Evolutionary conservation across 352 stramenopile species (phyloP).

Genomic region (Pythium sp.): DNA sequence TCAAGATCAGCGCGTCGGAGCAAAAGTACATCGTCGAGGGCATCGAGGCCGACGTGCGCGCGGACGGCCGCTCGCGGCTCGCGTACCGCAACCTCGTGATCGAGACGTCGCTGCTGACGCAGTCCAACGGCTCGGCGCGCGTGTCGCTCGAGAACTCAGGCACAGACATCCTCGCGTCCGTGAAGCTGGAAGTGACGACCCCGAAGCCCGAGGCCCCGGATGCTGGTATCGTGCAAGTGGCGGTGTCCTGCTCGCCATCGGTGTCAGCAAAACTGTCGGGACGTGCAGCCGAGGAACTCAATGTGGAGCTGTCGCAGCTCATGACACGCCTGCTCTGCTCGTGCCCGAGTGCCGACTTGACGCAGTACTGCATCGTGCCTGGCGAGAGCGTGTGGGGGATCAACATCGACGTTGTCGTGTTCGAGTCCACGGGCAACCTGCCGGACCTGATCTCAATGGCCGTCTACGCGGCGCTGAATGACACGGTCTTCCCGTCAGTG

Average conservation of each 20-base stretch:
- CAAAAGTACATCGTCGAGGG: slow-evolving; percentile 70
- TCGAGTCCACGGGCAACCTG: slow-evolving; percentile 75
- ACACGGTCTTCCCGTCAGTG: slow-evolving; percentile 76
- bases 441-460: slow-evolving; percentile 76
- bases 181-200: slow-evolving; percentile 71
- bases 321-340: slow-evolving; percentile 68
- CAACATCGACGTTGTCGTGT: slow-evolving; percentile 75
- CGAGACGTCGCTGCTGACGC: slow-evolving; percentile 67
- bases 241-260: slow-evolving; percentile 66
- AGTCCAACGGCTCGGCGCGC: slow-evolving; percentile 77
- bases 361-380: slow-evolving; percentile 64
- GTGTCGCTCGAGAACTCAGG: slow-evolving; percentile 60
- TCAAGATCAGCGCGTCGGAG: slow-evolving; percentile 77
- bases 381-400: slow-evolving; percentile 74
- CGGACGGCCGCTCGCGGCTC: slow-evolving; percentile 60
- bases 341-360: slow-evolving; percentile 46
- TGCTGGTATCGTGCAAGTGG: slow-evolving; percentile 49
- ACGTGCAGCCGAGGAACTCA: slow-evolving; percentile 69
- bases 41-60: slow-evolving; percentile 67
- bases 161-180: slow-evolving; percentile 73
- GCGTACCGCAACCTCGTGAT: slow-evolving; percentile 59
- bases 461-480: slow-evolving; percentile 76
- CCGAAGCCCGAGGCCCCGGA: slow-evolving; percentile 44
- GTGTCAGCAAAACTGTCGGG: slow-evolving; percentile 72
- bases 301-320: slow-evolving; percentile 75